Evolutionary conservation across 306 rosid species (phyloP).

Genomic region (Dryas octopetala): DNA sequence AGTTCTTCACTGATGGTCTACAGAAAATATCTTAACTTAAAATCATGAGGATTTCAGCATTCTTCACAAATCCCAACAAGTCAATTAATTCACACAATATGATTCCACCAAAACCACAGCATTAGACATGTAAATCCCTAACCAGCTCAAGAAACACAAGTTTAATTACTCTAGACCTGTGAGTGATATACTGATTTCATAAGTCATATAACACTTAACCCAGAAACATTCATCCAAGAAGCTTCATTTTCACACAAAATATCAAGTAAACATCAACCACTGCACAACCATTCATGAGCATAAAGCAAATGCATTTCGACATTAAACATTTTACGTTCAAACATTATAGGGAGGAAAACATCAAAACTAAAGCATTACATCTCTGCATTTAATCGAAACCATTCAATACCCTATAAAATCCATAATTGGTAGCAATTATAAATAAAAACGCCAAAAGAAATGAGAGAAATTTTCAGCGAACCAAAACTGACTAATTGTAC

Average conservation of each 20-base stretch:
- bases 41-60: background rate
- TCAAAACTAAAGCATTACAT: background rate
- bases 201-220: background rate
- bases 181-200: background rate
- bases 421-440: constrained; percentile 7
- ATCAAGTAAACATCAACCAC: background rate
- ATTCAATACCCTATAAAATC: background rate
- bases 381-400: background rate
- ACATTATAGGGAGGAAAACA: background rate
- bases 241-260: no score
- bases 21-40: no score
- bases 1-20: no score
- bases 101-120: background rate
- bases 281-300: background rate
- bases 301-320: constrained; percentile 7
- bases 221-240: background rate
- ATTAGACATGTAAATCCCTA: background rate
- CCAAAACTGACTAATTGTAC: constrained; percentile 34
- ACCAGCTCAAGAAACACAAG: background rate
- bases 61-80: background rate
- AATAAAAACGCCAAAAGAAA: background rate
- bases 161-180: background rate
- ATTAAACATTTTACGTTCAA: constrained; percentile 2
- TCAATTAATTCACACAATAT: background rate
- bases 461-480: background rate